Base-by-base conservation (phyloP, 2,329 filamentous ascomycete species). In the Epichloe sibirici region DNA sequence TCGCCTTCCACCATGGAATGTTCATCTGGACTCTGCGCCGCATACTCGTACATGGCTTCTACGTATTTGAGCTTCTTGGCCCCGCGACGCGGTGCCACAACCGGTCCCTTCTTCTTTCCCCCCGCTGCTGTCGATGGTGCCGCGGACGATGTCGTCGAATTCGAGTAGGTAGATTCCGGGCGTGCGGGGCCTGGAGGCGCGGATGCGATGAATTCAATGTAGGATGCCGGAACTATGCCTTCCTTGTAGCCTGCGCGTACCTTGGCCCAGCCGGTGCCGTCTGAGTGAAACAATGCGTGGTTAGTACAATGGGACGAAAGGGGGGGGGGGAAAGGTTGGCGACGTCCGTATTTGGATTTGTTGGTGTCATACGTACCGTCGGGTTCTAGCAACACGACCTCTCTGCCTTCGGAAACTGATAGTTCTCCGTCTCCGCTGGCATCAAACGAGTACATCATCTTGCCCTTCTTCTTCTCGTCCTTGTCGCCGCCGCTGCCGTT, bases 31-130 rank as follows among this genome's bases (percentile, higher is more conserved):
- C 83, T 90, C 61, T 89, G 84, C 17, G 91, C 89, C 49, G 83
- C 76, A 66, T 98, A 98, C 49, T 93, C 88, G 66, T 97, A 98
- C 61, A 97, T 59, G 1, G 93, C 93, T 65, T 95, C 87, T 2
- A 94, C 91, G 62, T 97, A 95, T 64, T 86, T 88, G 38, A 96
- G 75, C 67, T 95, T 95, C 79, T 95, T 96, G 4, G 90, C 90
- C 13, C 90, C 90, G 9, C 90, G 82, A 59, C 85, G 85, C 4
- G 93, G 93, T 13, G 93, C 93, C 4, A 98, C 93, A 0, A 85
- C 90, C 0, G 90, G 90, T 0, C 90, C 90, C 66, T 94, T 90
- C 69, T 94, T 95, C 73, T 90, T 95, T 40, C 66, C 63, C 3
- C 71, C 55, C 1, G 62, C 54, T 8, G 57, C 60, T 5, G 72